Base-by-base conservation (phyloP, 176 grass and related monocot genomes). In the Chloris gayana region DNA sequence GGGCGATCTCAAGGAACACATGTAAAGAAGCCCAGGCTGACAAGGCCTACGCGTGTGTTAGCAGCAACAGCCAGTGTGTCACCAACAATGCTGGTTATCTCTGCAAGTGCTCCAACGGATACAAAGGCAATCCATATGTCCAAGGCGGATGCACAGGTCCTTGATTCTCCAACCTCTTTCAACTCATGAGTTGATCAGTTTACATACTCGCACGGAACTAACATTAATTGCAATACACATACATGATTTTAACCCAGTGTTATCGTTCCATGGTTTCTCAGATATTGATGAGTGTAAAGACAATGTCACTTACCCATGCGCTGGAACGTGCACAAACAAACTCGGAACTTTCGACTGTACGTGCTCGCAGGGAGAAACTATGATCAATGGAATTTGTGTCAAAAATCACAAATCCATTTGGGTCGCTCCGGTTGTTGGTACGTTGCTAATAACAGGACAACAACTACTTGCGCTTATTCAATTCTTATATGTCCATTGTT, bases 91-190 rank as follows among this genome's bases (percentile, higher is more conserved):
- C 69, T 0, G 69, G 44, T 6, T 72, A 72, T 26, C 26, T 30
- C 1, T 72, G 69, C 30, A 50, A 1, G 3, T 72, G 69, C 44
- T 49, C 69, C 9, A 3, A 9, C 0, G 69, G 69, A 21, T 71
- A 71, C 41, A 15, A 21, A 50, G 69, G 69, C 44, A 72, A 72
- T 5, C 69, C 69, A 11, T 72, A 72, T 19, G 9, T 72, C 14
- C 0, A 11, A 17, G 27, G 18, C 2, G 44, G 69, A 51, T 72
- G 69, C 45, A 72, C 1, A 72, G 44, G 69, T 72, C 30, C 35
- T n/a, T 22, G 1, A 1, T n/a, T 60, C 3, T 26, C 19, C 10
- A 5, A 4, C 22, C 2, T 37, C 35, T 37, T 37, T 37, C 7
- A 37, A 37, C 35, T 6, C n/a, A n/a, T n/a, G n/a, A n/a, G n/a